Evolutionary conservation across 2,329 filamentous ascomycete species (phyloP).

Genomic region (Monosporascus sp.): DNA sequence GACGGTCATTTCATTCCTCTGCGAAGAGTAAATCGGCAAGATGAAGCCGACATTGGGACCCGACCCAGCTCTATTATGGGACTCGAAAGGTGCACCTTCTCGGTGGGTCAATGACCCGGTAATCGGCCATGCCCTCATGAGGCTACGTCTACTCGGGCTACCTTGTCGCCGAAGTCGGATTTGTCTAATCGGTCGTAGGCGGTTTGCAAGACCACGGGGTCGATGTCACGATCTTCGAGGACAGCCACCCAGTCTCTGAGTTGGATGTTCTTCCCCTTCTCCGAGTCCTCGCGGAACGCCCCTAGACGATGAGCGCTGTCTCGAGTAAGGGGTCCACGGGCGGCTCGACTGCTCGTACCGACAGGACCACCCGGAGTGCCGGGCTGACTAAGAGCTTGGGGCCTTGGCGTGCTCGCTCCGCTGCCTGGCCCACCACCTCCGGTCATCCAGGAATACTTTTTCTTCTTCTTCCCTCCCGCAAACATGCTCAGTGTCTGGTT

Average conservation of each 20-base stretch:
- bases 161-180: slow-evolving; percentile 31
- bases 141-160: slow-evolving; percentile 10
- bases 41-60: too few species aligned
- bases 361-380: slow-evolving; percentile 29
- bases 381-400: slow-evolving; percentile 25
- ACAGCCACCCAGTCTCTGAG: slow-evolving; percentile 76
- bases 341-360: slow-evolving; percentile 28
- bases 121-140: not conserved
- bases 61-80: too few species aligned
- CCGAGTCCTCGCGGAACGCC: slow-evolving; percentile 72
- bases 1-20: too few species aligned
- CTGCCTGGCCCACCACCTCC: slow-evolving; percentile 43
- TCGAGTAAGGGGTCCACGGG: slow-evolving; percentile 41
- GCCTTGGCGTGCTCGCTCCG: slow-evolving; percentile 47
- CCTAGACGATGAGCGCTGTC: slow-evolving; percentile 62
- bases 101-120: not conserved
- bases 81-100: not conserved
- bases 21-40: too few species aligned
- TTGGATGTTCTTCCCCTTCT: slow-evolving; percentile 75
- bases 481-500: slow-evolving; percentile 80
- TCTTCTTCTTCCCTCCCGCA: slow-evolving; percentile 55
- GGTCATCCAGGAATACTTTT: slow-evolving; percentile 74
- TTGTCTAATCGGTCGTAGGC: slow-evolving; percentile 51
- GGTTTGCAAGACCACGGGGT: slow-evolving; percentile 56
- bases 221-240: slow-evolving; percentile 72